A percentile compares a stretch with the other conserved stretches of the same genome.
Conservation (phyloP, 192 early-diverging fungal species). For the Nowakowskiella sp. region DNA sequence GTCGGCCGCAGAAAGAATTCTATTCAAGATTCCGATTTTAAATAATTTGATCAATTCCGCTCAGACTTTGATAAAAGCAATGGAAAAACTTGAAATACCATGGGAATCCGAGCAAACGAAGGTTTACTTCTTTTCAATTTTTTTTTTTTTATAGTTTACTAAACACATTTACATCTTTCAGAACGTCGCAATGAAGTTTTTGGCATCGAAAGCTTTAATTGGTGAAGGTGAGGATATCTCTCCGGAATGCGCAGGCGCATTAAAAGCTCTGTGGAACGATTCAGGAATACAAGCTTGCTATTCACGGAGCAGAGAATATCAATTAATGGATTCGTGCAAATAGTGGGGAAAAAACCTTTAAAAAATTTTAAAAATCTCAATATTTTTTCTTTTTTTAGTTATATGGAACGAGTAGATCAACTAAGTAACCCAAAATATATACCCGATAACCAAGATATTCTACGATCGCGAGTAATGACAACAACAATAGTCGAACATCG, state of each 20-base stretch:
- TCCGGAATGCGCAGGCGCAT: no score
- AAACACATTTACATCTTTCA: no score
- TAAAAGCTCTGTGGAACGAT: slow-evolving; percentile 32
- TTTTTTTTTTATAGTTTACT: no score
- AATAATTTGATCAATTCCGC: no score
- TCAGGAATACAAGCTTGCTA: slow-evolving; percentile 28
- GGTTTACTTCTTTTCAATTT: no score
- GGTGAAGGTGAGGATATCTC: no score
- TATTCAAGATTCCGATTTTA: no score
- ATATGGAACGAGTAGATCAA: slow-evolving; percentile 35
- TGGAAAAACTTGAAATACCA: slow-evolving; percentile 10
- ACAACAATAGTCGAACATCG: slow-evolving; percentile 60
- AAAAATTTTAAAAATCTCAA: slow-evolving; percentile 21
- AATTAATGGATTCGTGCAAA: slow-evolving; percentile 32
- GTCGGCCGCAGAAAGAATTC: slow-evolving; percentile 27
- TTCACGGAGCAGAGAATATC: slow-evolving; percentile 29
- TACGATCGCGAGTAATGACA: slow-evolving; percentile 61
- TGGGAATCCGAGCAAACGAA: slow-evolving; percentile 5
- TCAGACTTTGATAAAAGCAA: slow-evolving; percentile 29
- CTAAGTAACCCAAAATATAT: slow-evolving; percentile 38
- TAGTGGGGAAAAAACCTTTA: slow-evolving; percentile 41
- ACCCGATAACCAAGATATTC: slow-evolving; percentile 62
- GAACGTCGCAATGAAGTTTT: no score
- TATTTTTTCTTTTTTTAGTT: slow-evolving; percentile 6
- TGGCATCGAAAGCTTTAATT: no score